These are phyloP conservation scores for Brassica rapa DNA, from an alignment of 345 rosid species.

Conservation along the genomic window DNA sequence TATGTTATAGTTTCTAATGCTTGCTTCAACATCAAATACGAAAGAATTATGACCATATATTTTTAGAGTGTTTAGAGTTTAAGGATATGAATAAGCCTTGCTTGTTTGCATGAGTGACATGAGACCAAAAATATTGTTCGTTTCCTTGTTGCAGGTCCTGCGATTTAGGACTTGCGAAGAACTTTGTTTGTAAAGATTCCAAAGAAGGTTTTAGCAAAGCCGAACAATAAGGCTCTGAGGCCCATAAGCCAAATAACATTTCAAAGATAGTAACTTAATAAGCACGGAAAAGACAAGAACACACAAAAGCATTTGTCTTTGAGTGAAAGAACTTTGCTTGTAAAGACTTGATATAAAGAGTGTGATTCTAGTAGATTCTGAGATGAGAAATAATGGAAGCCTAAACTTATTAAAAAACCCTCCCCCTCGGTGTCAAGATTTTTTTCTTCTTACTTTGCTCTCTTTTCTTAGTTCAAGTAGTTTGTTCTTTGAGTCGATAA, in stretches of 20 bases:
- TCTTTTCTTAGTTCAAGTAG: not conserved
- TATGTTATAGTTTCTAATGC: not conserved
- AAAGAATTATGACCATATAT: not conserved
- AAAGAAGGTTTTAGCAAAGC: not conserved
- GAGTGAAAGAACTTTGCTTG: not conserved
- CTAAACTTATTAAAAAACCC: not conserved
- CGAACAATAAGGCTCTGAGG: not conserved
- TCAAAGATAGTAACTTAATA: not conserved
- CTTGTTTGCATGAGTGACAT: too few relatives aligned
- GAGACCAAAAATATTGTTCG: too few relatives aligned
- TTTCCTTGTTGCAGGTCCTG: too few relatives aligned
- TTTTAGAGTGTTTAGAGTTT: not conserved
- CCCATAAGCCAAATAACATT: not conserved
- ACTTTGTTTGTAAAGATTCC: not conserved
- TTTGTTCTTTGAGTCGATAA: not conserved
- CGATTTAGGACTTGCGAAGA: not conserved
- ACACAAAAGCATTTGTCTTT: not conserved
- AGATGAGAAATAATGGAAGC: not conserved
- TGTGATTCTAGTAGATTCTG: not conserved
- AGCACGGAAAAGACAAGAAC: not conserved
- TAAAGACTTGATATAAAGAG: conserved; percentile 1
- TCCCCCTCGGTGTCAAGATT: not conserved
- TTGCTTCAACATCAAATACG: not conserved
- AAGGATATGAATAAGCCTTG: not conserved
- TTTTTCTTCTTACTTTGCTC: not conserved